A percentile compares a stretch with the other conserved stretches of the same genome.
phyloP scores from a whole-genome alignment of 129 eudicot species.

The Apium graveolens region DNA sequence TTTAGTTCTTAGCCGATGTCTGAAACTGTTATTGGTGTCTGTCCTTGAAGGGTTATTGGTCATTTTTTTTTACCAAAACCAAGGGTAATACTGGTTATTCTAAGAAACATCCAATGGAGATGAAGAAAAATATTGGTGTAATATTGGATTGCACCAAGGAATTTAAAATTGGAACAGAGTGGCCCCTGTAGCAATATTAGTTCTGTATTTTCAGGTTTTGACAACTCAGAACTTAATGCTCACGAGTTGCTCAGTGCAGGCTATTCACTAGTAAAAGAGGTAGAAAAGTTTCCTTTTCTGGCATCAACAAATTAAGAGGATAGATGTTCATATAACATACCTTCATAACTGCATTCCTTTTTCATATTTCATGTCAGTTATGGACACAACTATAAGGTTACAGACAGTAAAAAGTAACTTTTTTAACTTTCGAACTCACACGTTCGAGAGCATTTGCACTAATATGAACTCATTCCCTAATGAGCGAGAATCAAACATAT shows the following conservation, averaged over 20 bases:
- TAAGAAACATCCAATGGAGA: not conserved
- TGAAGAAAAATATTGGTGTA: not conserved
- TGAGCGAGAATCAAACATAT: too few relatives aligned
- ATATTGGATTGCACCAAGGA: not conserved
- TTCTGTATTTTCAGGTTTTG: slow-evolving; percentile 10
- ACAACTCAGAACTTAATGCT: slow-evolving; percentile 12
- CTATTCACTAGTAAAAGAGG: slow-evolving; percentile 2
- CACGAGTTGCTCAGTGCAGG: not conserved
- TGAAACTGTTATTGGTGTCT: too few relatives aligned
- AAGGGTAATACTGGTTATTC: too few relatives aligned
- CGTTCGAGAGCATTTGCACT: too few relatives aligned
- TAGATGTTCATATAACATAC: not conserved
- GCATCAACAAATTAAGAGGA: slow-evolving; percentile 1
- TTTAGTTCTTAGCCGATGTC: too few relatives aligned
- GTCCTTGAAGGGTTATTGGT: too few relatives aligned
- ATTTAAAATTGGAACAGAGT: not conserved
- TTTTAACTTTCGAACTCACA: not conserved
- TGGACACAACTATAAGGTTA: not conserved
- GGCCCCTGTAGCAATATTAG: not conserved
- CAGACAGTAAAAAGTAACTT: too few relatives aligned
- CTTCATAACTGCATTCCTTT: not conserved
- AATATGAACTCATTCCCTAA: too few relatives aligned
- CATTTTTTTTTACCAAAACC: too few relatives aligned
- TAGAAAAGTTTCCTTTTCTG: not conserved
- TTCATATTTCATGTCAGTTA: not conserved